A percentile compares a stretch with the other conserved stretches of the same genome.
Conservation (phyloP, 306 rosid species). For the Sophora flavescens region DNA sequence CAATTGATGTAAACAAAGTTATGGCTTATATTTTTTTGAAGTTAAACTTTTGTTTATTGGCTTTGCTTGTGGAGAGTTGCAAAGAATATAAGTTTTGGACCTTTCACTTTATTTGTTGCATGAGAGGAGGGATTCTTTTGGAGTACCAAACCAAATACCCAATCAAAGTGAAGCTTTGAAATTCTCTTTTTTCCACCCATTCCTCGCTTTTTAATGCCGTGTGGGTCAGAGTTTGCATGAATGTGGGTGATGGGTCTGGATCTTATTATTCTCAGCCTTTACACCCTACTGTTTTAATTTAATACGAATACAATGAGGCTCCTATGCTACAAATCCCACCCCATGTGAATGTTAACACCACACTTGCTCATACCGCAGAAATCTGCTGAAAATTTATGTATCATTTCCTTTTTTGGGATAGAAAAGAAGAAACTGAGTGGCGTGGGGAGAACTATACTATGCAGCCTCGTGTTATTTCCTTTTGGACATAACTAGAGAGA, state of each 20-base stretch:
- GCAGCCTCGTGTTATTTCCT: neutral
- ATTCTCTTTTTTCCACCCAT: slow-evolving; percentile 57
- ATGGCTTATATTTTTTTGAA: slow-evolving; percentile 61
- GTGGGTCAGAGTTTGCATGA: slow-evolving; percentile 62
- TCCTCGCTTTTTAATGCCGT: slow-evolving; percentile 53
- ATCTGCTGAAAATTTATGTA: neutral
- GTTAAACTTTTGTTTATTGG: slow-evolving; percentile 70
- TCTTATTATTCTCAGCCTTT: slow-evolving; percentile 41
- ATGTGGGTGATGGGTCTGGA: slow-evolving; percentile 52
- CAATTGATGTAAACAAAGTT: slow-evolving; percentile 49
- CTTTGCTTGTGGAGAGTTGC: slow-evolving; percentile 92
- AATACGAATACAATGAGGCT: neutral
- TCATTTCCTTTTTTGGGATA: neutral
- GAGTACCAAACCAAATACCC: slow-evolving; percentile 34
- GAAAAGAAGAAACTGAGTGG: no score
- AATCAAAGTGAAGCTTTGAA: slow-evolving; percentile 63
- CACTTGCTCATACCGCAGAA: neutral
- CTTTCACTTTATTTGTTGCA: slow-evolving; percentile 74
- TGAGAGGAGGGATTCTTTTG: slow-evolving; percentile 46
- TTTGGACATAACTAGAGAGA: neutral
- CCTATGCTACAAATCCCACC: slow-evolving; percentile 4
- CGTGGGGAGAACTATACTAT: neutral
- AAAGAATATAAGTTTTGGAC: slow-evolving; percentile 80
- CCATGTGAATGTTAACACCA: slow-evolving; percentile 20
- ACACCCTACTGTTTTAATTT: no score